A percentile compares a stretch with the other conserved stretches of the same genome.
Conservation (phyloP, 2,329 filamentous ascomycete species). For the Trichoderma sp. region DNA sequence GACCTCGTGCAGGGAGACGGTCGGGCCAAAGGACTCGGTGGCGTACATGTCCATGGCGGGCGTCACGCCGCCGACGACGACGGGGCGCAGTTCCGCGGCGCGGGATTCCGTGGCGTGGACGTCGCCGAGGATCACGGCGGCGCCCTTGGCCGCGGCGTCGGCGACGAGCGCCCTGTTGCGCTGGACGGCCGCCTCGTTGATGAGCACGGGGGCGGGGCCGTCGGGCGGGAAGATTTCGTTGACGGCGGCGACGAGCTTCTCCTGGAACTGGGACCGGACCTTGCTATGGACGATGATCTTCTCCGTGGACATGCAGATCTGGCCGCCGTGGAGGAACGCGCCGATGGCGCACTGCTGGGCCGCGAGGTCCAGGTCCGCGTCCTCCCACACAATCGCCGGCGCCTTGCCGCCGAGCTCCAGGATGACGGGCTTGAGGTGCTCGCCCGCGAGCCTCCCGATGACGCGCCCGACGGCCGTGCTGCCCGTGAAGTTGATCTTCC, state of each 20-base stretch:
- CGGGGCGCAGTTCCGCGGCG: conserved; percentile 57
- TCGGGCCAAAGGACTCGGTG: conserved; percentile 77
- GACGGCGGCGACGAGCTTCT: conserved; percentile 46
- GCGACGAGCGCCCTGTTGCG: conserved; percentile 69
- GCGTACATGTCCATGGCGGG: conserved; percentile 72
- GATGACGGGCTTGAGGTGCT: conserved; percentile 75
- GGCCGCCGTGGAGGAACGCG: conserved; percentile 72
- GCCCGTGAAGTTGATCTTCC: conserved; percentile 87
- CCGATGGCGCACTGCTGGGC: conserved; percentile 69
- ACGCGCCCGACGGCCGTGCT: conserved; percentile 73
- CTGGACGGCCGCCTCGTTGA: conserved; percentile 65
- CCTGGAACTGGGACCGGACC: conserved; percentile 51
- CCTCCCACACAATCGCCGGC: conserved; percentile 74
- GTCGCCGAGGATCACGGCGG: conserved; percentile 50
- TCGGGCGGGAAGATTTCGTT: conserved; percentile 54
- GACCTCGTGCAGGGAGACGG: conserved; percentile 67
- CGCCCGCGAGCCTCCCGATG: conserved; percentile 69
- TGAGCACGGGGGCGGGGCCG: conserved; percentile 67
- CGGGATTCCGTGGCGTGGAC: conserved; percentile 39
- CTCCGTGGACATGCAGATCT: conserved; percentile 87
- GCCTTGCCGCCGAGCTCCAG: conserved; percentile 86
- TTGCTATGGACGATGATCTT: conserved; percentile 63
- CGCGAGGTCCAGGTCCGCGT: conserved; percentile 74
- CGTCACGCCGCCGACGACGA: conserved; percentile 66
- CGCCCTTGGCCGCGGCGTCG: conserved; percentile 71